Base-by-base conservation (phyloP, 2,329 filamentous ascomycete species). In the Colletotrichum endophyticum region DNA sequence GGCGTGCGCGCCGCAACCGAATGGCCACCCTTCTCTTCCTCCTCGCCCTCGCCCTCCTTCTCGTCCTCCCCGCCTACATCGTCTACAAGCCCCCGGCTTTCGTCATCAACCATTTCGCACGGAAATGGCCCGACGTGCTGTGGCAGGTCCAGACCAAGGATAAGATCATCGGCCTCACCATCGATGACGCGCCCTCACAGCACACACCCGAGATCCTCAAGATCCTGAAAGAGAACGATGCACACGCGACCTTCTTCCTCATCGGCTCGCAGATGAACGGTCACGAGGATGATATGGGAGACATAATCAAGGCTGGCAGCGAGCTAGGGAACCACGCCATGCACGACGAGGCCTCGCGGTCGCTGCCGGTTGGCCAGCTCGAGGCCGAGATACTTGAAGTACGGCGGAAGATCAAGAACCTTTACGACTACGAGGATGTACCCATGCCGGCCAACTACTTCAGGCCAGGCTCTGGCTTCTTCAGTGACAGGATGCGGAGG, bases 301-400 rank as follows among this genome's bases (percentile, higher is more conserved):
- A 90, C 53, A 86, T 94, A 2, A 87, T 95, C n/a, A 86, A 87
- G 49, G 87, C 85, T 66, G 93, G 92, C 27, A 91, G 94, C 83
- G 94, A 96, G 86, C 87, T 98, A 5, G 96, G 91, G 28, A 98
- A 98, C 85, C 96, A 98, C 84, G 96, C 94, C 12, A 96, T 97
- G 95, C 91, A 92, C 83, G 96, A 98, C 84, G 95, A 97, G 86
- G 92, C 95, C 1, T 94, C 93, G 12, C 88, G 91, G 61, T 87
- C 87, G 0, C 87, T 98, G 30, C 84, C 88, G 56, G 88, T 92
- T 68, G 86, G 86, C 1, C 88, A 90, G 77, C 89, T 98, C 2
- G 85, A 88, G 44, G 81, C 83, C 2, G 92, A 98, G 86, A 93
- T 98, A 68, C 82, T 84, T 15, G 79, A 88, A 13, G 95, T 98